These are phyloP conservation scores for Stereocaulon alpinum DNA, from an alignment of 495 filamentous ascomycete species.

Conservation along the genomic window DNA sequence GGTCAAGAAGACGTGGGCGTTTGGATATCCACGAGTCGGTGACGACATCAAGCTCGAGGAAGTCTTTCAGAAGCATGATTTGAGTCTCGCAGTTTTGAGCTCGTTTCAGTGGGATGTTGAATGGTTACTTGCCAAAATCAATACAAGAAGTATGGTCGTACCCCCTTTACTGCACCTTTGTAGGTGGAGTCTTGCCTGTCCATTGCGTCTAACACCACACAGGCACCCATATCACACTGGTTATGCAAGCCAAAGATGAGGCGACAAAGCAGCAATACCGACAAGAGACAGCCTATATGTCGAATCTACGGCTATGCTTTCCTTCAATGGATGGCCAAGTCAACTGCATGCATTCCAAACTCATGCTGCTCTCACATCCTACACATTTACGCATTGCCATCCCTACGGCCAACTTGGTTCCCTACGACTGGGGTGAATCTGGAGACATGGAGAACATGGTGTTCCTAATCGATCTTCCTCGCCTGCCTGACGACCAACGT, in stretches of 20 bases:
- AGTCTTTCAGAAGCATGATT: constrained; percentile 59
- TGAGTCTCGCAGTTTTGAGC: constrained; percentile 71
- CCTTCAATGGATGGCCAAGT: constrained; percentile 59
- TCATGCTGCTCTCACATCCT: constrained; percentile 69
- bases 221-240: constrained; percentile 48
- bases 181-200: too few relatives aligned
- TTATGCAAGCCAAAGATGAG: constrained; percentile 59
- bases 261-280: constrained; percentile 33
- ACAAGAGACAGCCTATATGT: constrained; percentile 41
- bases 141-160: constrained; percentile 23
- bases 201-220: neutral
- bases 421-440: constrained; percentile 77
- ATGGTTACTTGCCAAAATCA: constrained; percentile 57
- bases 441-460: constrained; percentile 74
- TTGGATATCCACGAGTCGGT: constrained; percentile 40
- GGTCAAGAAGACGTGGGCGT: constrained; percentile 74
- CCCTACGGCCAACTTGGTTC: constrained; percentile 70
- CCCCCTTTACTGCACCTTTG: neutral
- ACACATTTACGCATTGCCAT: constrained; percentile 62
- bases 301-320: constrained; percentile 60
- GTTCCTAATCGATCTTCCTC: constrained; percentile 78
- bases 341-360: constrained; percentile 77
- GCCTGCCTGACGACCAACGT: constrained; percentile 29
- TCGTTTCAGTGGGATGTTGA: constrained; percentile 78
- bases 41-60: constrained; percentile 89